A percentile compares a stretch with the other conserved stretches of the same genome.
Evolutionary conservation across 768 basidiomycete genomes (phyloP).

Genomic region (Boletellus ananiceps): DNA sequence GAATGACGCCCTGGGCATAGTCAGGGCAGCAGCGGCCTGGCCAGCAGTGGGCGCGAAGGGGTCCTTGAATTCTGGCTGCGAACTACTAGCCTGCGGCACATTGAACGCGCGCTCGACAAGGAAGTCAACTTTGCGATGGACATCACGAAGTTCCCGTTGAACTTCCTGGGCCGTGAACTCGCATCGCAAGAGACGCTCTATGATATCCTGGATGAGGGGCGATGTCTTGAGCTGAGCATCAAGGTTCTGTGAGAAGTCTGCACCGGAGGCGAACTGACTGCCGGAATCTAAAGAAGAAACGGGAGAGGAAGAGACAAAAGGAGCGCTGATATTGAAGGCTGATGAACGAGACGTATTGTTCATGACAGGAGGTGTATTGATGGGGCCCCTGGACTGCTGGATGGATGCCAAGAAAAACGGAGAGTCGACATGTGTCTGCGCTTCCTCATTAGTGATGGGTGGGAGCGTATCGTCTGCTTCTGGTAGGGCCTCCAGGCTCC

Average conservation of each 20-base stretch:
- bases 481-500: constrained; percentile 48
- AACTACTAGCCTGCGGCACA: constrained; percentile 16
- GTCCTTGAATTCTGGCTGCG: constrained; percentile 76
- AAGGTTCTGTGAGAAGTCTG: constrained; percentile 48
- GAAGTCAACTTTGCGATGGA: constrained; percentile 73
- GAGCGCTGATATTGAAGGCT: constrained; percentile 41
- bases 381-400: constrained; percentile 36
- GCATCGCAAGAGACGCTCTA: constrained; percentile 69
- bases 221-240: constrained; percentile 75
- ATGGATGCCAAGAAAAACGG: constrained; percentile 39
- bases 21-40: constrained; percentile 33
- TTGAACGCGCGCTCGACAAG: constrained; percentile 63
- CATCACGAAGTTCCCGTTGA: constrained; percentile 66
- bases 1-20: constrained; percentile 56
- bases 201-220: constrained; percentile 68
- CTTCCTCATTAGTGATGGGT: constrained; percentile 27
- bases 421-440: constrained; percentile 23
- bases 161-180: constrained; percentile 69
- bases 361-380: constrained; percentile 46
- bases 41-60: constrained; percentile 54
- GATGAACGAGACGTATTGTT: constrained; percentile 34
- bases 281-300: constrained; percentile 76
- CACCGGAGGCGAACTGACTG: constrained; percentile 51
- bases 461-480: constrained; percentile 53
- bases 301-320: constrained; percentile 64